Percentiles rank a stretch among this genome's conserved stretches.
Evolutionary conservation across 2,329 filamentous ascomycete genomes (phyloP).

Genomic region (Cryphonectria radicalis): DNA sequence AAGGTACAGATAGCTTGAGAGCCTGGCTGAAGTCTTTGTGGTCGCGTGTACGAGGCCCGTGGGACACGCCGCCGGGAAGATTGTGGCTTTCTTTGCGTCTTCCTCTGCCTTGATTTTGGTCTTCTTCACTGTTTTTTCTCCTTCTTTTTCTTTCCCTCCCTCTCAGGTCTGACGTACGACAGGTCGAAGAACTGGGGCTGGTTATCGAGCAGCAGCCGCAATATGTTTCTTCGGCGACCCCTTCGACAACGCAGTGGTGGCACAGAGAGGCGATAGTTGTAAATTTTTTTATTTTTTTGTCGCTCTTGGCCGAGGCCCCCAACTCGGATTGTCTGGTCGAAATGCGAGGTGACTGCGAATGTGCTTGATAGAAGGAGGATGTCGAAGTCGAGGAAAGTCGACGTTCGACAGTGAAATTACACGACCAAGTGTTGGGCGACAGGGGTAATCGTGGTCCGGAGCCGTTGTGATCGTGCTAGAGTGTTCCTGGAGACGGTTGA

Average conservation of each 20-base stretch:
- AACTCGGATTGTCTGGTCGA: slow-evolving; percentile 13
- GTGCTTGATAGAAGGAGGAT: neutral
- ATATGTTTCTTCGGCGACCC: neutral
- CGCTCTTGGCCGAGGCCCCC: slow-evolving; percentile 13
- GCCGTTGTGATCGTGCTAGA: slow-evolving; percentile 23
- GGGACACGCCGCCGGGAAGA: neutral
- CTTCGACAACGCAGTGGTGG: slow-evolving; percentile 16
- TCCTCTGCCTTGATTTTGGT: neutral
- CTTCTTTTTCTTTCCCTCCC: neutral
- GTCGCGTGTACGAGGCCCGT: slow-evolving; percentile 1
- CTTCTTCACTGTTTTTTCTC: neutral
- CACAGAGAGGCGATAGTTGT: slow-evolving; percentile 8
- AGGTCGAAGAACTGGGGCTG: neutral
- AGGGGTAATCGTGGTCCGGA: slow-evolving; percentile 30
- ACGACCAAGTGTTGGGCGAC: slow-evolving; percentile 15
- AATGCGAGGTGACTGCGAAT: slow-evolving; percentile 12
- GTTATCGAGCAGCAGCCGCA: neutral
- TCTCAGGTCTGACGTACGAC: neutral
- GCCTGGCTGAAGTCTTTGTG: neutral
- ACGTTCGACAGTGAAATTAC: slow-evolving; percentile 9
- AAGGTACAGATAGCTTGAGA: neutral
- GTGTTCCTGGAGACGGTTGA: slow-evolving; percentile 17
- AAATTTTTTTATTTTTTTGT: neutral
- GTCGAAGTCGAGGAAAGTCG: slow-evolving; percentile 2
- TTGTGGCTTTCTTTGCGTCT: neutral